phyloP scores from a whole-genome alignment of 495 filamentous ascomycete species.

The Penicillium macrosclerotiorum region DNA sequence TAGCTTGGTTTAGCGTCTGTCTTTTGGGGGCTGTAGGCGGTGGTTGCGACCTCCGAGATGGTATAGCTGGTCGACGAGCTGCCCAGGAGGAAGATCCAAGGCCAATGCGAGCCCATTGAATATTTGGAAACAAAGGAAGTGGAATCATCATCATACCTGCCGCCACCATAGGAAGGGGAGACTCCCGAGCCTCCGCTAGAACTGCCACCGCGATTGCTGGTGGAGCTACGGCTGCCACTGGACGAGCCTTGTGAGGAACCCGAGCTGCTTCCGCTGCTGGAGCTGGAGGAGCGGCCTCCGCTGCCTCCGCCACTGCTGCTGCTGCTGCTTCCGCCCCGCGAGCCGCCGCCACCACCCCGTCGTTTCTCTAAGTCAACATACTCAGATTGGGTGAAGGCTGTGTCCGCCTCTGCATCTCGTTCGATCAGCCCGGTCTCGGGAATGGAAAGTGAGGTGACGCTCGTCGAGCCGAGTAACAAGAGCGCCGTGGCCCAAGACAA shows the following conservation, averaged over 20 bases:
- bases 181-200: conserved; percentile 38
- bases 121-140: too few relatives aligned
- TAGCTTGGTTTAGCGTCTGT: conserved; percentile 34
- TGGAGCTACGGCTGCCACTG: conserved; percentile 18
- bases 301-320: conserved; percentile 26
- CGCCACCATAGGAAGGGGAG: conserved; percentile 14
- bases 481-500: conserved; percentile 21
- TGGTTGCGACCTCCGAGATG: too few relatives aligned
- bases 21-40: too few relatives aligned
- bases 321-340: too few relatives aligned
- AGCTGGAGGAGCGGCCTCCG: conserved; percentile 22
- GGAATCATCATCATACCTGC: conserved; percentile 16
- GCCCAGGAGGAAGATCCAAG: neutral
- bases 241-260: neutral
- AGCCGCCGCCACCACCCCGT: conserved; percentile 49
- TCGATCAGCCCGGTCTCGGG: conserved; percentile 25
- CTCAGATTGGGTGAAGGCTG: conserved; percentile 9
- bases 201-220: conserved; percentile 57
- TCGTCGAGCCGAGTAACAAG: conserved; percentile 30
- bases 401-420: conserved; percentile 21
- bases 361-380: conserved; percentile 45
- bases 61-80: neutral
- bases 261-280: conserved; percentile 18
- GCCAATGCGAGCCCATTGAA: neutral
- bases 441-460: conserved; percentile 28